Conservation (phyloP, 2,329 filamentous ascomycete genomes). For the Diaporthe nobilis region DNA sequence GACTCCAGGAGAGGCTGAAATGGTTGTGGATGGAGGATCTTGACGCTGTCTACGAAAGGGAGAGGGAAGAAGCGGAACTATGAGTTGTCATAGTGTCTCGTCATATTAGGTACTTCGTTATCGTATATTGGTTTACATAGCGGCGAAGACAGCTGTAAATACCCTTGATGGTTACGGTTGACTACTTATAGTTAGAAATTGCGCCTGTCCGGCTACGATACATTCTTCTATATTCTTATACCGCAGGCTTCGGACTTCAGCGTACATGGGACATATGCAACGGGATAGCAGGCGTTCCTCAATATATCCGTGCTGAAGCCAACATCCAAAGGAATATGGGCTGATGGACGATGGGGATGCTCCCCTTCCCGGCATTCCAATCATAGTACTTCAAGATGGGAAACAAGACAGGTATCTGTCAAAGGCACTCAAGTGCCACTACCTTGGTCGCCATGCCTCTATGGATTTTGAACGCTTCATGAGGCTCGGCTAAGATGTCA, state of each 20-base stretch:
- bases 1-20: slow-evolving; percentile 48
- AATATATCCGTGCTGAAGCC: no score
- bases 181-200: no score
- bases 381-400: not conserved
- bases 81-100: not conserved
- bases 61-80: slow-evolving; percentile 16
- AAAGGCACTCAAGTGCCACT: no score
- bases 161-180: not conserved
- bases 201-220: not conserved
- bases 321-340: not conserved
- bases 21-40: slow-evolving; percentile 53
- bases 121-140: not conserved
- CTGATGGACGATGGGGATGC: not conserved
- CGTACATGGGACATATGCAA: not conserved
- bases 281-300: not conserved
- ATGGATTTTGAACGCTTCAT: no score
- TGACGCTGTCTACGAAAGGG: slow-evolving; percentile 44
- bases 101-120: no score
- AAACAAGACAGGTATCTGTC: not conserved
- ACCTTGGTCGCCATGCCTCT: not conserved
- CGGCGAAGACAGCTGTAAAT: not conserved
- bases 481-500: not conserved
- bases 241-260: not conserved
- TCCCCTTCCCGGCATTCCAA: no score
- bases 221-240: not conserved